Percentiles rank a stretch among this genome's conserved stretches.
Conservation (phyloP, 73 alveolate species). For the Tetrahymena borealis region DNA sequence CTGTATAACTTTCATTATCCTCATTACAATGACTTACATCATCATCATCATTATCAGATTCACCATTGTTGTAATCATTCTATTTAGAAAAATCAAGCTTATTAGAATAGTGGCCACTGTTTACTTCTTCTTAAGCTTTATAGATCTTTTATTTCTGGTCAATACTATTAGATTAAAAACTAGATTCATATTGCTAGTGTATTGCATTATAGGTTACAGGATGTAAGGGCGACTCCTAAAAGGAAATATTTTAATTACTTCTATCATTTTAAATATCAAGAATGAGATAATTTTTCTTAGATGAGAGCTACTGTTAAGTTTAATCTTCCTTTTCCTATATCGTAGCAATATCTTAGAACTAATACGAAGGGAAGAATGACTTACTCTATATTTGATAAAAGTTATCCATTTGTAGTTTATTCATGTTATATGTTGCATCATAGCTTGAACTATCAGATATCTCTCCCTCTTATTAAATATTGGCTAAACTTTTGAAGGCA, state of each 20-base stretch:
- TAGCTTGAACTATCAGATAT: background rate
- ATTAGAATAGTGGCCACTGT: background rate
- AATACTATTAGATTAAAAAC: background rate
- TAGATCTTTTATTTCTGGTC: background rate
- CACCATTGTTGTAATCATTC: background rate
- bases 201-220: background rate
- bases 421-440: background rate
- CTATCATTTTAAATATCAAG: background rate
- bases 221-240: background rate
- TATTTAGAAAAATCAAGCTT: background rate
- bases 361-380: background rate
- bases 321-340: background rate
- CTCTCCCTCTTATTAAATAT: background rate
- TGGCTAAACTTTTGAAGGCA: background rate
- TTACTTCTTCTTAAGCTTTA: background rate
- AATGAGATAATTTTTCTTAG: background rate
- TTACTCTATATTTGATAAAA: background rate
- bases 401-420: background rate
- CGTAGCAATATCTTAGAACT: background rate
- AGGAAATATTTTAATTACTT: background rate
- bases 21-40: too few relatives aligned
- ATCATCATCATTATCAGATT: background rate
- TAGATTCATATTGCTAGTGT: background rate
- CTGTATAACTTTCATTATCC: background rate
- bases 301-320: background rate